Base-by-base conservation (phyloP, 78 protist species). In the Monosiga brevicollis region DNA sequence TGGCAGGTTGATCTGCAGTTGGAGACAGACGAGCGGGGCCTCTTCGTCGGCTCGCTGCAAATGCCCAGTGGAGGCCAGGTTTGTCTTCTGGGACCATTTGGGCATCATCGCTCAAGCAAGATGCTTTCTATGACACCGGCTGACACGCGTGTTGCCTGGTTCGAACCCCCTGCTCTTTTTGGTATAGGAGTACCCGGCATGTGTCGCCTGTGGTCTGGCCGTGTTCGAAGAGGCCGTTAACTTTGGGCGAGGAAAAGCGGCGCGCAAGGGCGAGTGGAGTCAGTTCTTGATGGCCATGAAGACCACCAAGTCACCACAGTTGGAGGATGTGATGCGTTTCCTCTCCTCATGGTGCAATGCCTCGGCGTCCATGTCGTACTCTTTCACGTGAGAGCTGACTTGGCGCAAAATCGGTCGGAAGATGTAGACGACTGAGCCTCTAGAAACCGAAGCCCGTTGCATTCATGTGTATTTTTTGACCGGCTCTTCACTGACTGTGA, bases 211-310 rank as follows among this genome's bases (percentile, higher is more conserved):
- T 20, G 62, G 62, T 20, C 15, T 49, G 29, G 29, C 62, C 62
- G 15, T 49, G 29, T 15, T 49, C 15, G 62, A 1, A 20, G 32
- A 72, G 34, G 55, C 38, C 49, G 35, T 3, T 36, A 39, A 77
- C 73, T 54, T 25, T 38, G 37, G 32, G 55, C 41, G 79, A 78
- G 10, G 35, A 1, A 74, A 72, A 37, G 25, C 81, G 34, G 81
- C 87, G 36, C 32, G 37, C 78, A 32, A 39, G 70, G 87, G 76
- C 34, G 86, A 84, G 76, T 84, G 87, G 87, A 84, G 77, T 75
- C 75, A 83, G 86, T 83, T 42, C 39, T 42, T 83, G 25, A 32
- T 74, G 34, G 29, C 54, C 36, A 39, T 41, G 71, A 42, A 71
- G 40, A 49, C 62, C 29, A 6, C 15, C 29, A 6, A 49, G 29